Base-by-base conservation (phyloP, 1,139 yeast species). In the Suhomyces wounanorum region DNA sequence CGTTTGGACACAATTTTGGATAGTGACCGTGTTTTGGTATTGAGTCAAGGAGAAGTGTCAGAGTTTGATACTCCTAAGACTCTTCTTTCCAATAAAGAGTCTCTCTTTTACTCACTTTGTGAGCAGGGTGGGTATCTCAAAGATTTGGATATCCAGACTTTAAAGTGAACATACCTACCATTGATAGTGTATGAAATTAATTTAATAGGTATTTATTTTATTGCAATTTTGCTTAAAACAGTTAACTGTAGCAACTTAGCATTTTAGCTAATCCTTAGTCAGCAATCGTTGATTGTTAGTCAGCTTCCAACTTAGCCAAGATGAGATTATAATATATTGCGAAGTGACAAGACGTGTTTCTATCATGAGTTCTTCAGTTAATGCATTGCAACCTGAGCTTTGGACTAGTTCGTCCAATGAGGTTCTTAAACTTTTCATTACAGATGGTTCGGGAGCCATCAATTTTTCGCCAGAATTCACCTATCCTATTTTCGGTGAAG, bases 401-500 rank as follows among this genome's bases (percentile, higher is more conserved):
- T 58, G 62, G 63, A 58, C 63, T 1, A 52, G 56, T 18, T 52
- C 61, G 0, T 53, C 61, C 47, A 59, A 53, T 30, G 59, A 58
- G 35, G 59, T 45, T 10, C 55, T 59, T 48, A 57, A 58, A 47
- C 47, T 59, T 30, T 59, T 55, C 40, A 53, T 75, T 30, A 82
- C 87, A 2, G 85, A 83, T 52, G 75, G 80, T 2, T 68, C 74
- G 6, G 84, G 85, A 0, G 81, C 86, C 14, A 71, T 81, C 3
- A 66, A 68, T 43, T 85, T 87, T 70, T 71, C 78, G 35, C 97
- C 99, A 0, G 66, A 72, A 17, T 92, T 89, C 69, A 92, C 98
- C 1, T 94, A 94, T 67, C 96, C 97, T 2, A 85, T 94, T 13
- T 94, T 83, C 72, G 98, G 98, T 9, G 97, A 91, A 50, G 79